Evolutionary conservation across 768 basidiomycete species (phyloP).

Genomic region (Leccinum sublutescens): DNA sequence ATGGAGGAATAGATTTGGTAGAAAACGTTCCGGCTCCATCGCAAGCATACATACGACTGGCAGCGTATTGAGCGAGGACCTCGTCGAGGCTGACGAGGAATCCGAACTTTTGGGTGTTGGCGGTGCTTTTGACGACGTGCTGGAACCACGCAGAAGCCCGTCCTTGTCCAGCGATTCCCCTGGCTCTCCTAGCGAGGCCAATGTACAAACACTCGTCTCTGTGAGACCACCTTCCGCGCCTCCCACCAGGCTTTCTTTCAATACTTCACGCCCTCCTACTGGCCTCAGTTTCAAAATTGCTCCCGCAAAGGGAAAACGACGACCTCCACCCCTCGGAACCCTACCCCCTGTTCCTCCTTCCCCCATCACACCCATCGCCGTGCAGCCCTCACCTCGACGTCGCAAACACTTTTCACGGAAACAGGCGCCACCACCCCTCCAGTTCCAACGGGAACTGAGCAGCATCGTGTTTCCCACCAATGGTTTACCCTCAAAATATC

Average conservation of each 20-base stretch:
- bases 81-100: conserved; percentile 83
- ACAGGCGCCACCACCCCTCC: conserved; percentile 55
- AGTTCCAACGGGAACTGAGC: conserved; percentile 37
- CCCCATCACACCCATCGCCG: conserved; percentile 53
- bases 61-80: conserved; percentile 75
- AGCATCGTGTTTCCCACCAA: conserved; percentile 29
- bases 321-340: conserved; percentile 58
- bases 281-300: conserved; percentile 51
- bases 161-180: conserved; percentile 35
- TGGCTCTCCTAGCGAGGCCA: conserved; percentile 35
- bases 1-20: conserved; percentile 64
- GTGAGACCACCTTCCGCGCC: conserved; percentile 54
- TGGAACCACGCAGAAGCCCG: conserved; percentile 35
- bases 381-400: conserved; percentile 36
- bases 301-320: conserved; percentile 53
- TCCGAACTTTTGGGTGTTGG: conserved; percentile 66
- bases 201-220: conserved; percentile 18
- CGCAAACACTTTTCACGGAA: conserved; percentile 55
- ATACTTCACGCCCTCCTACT: conserved; percentile 39
- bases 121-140: conserved; percentile 53
- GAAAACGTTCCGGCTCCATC: conserved; percentile 71
- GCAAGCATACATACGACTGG: conserved; percentile 67
- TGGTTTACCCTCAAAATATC: conserved; percentile 20
- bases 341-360: conserved; percentile 75
- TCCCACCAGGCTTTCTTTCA: conserved; percentile 58